Evolutionary conservation across 768 basidiomycete species (phyloP).

Genomic region (Vararia minispora): DNA sequence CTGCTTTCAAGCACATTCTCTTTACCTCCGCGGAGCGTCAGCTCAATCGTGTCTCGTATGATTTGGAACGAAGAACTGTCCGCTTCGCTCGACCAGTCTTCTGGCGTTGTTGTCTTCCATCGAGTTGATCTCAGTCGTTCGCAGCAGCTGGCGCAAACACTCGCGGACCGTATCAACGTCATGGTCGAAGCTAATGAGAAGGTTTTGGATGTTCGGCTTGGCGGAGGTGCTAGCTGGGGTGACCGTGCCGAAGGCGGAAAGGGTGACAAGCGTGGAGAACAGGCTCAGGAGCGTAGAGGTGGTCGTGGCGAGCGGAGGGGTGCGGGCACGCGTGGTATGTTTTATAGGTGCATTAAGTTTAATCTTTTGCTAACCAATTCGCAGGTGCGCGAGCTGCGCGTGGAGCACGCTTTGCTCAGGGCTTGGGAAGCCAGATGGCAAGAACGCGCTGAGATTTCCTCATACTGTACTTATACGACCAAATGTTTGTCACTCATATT

Average conservation of each 20-base stretch:
- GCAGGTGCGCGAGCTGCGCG: slow-evolving; percentile 10
- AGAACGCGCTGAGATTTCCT: slow-evolving; percentile 4
- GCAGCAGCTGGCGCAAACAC: slow-evolving; percentile 80
- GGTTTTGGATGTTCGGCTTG: slow-evolving; percentile 73
- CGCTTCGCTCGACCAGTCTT: slow-evolving; percentile 87
- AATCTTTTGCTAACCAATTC: slow-evolving; percentile 15
- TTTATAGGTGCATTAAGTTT: neutral
- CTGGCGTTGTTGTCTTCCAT: slow-evolving; percentile 87
- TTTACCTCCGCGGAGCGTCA: slow-evolving; percentile 68
- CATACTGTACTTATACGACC: neutral
- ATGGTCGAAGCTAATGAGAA: slow-evolving; percentile 94
- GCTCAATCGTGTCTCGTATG: slow-evolving; percentile 94
- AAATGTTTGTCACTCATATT: too few species aligned
- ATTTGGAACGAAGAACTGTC: slow-evolving; percentile 95
- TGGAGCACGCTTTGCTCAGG: slow-evolving; percentile 12
- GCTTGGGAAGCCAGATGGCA: slow-evolving; percentile 11
- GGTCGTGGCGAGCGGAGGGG: slow-evolving; percentile 64
- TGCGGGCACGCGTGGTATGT: slow-evolving; percentile 38
- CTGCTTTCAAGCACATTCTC: slow-evolving; percentile 84
- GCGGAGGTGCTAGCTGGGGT: slow-evolving; percentile 49
- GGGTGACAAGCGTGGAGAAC: slow-evolving; percentile 72
- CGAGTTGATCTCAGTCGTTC: slow-evolving; percentile 78
- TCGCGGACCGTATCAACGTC: slow-evolving; percentile 78
- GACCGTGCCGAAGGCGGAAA: slow-evolving; percentile 61
- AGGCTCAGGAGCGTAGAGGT: slow-evolving; percentile 62